Evolutionary conservation across 805 yeast species (phyloP).

Genomic region (Candida vaughaniae): DNA sequence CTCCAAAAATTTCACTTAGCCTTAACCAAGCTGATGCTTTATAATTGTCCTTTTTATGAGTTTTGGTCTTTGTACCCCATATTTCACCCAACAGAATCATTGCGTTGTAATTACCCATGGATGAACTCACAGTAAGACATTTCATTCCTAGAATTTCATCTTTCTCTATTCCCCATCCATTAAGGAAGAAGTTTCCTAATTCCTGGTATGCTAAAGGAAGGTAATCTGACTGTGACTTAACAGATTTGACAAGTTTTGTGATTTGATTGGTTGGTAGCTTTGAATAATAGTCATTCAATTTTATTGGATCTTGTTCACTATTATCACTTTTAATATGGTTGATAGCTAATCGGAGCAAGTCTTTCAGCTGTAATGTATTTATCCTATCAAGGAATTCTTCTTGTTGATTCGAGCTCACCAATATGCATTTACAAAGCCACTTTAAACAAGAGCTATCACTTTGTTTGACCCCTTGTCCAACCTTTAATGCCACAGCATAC

Average conservation of each 20-base stretch:
- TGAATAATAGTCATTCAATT: conserved; percentile 23
- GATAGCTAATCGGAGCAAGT: conserved; percentile 24
- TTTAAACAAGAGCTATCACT: conserved; percentile 53
- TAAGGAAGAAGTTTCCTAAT: conserved; percentile 54
- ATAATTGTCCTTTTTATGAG: conserved; percentile 54
- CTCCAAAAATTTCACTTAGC: conserved; percentile 61
- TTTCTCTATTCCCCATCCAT: conserved; percentile 55
- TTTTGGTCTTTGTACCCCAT: conserved; percentile 59
- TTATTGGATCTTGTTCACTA: conserved; percentile 24
- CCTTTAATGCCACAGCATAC: conserved; percentile 64
- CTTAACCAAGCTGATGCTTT: conserved; percentile 73
- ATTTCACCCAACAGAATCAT: conserved; percentile 68
- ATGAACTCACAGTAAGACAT: conserved; percentile 62
- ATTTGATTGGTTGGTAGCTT: conserved; percentile 23
- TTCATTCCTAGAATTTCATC: conserved; percentile 59
- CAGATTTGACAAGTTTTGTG: conserved; percentile 27
- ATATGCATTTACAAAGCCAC: conserved; percentile 56
- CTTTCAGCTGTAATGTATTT: conserved; percentile 26
- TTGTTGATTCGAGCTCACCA: conserved; percentile 14
- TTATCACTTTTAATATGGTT: conserved; percentile 21
- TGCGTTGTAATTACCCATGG: conserved; percentile 66
- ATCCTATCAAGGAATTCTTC: conserved; percentile 23
- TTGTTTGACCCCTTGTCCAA: conserved; percentile 66
- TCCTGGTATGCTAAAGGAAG: conserved; percentile 56
- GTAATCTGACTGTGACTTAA: conserved; percentile 41